Conservation (phyloP, 306 rosid genomes). For the Quercus dentata region DNA sequence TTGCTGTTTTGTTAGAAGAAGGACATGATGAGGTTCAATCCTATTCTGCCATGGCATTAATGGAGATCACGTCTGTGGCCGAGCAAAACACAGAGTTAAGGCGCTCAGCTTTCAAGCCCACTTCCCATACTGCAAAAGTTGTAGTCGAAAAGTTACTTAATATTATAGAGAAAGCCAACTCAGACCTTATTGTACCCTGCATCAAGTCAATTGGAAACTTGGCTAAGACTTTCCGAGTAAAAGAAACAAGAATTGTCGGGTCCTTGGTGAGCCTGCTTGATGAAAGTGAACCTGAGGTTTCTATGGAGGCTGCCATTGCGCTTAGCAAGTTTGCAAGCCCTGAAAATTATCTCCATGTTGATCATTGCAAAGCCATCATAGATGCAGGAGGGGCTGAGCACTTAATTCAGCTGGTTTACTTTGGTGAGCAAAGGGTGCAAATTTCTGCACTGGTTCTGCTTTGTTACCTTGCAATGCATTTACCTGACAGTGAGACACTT, state of each 20-base stretch:
- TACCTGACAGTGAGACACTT: slow-evolving; percentile 67
- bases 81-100: slow-evolving; percentile 58
- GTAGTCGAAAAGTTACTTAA: slow-evolving; percentile 57
- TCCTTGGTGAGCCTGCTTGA: slow-evolving; percentile 67
- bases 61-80: slow-evolving; percentile 66
- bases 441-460: slow-evolving; percentile 53
- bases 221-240: slow-evolving; percentile 73
- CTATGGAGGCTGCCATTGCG: slow-evolving; percentile 48
- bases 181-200: slow-evolving; percentile 49
- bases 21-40: slow-evolving; percentile 48
- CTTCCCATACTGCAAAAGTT: slow-evolving; percentile 71
- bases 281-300: slow-evolving; percentile 46
- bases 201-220: slow-evolving; percentile 54
- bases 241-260: slow-evolving; percentile 52
- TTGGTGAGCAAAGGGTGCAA: slow-evolving; percentile 63
- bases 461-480: slow-evolving; percentile 57
- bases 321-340: slow-evolving; percentile 65
- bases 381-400: slow-evolving; percentile 68
- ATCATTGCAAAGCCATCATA: slow-evolving; percentile 75
- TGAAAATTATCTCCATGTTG: slow-evolving; percentile 60
- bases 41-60: slow-evolving; percentile 57
- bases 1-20: slow-evolving; percentile 63
- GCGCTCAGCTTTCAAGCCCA: slow-evolving; percentile 74
- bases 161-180: slow-evolving; percentile 32
- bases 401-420: slow-evolving; percentile 60